Conservation (phyloP, 345 rosid species). For the Eucalyptus rudis region DNA sequence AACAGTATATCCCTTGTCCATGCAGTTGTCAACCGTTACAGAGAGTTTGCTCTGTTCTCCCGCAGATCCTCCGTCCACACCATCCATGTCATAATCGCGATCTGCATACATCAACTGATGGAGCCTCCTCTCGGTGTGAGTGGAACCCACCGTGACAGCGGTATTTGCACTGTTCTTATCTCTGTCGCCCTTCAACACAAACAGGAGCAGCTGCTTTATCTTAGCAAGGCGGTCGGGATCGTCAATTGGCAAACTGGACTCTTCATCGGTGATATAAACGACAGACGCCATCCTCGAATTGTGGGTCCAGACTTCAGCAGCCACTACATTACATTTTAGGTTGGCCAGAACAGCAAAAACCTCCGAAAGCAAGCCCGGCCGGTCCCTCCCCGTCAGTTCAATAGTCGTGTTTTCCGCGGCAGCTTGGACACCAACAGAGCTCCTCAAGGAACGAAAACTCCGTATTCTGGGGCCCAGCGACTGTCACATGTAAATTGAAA, state of each 20-base stretch:
- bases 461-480: conserved; percentile 44
- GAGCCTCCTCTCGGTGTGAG: conserved; percentile 65
- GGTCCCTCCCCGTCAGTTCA: conserved; percentile 65
- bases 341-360: conserved; percentile 63
- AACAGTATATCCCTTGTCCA: conserved; percentile 60
- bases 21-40: conserved; percentile 52
- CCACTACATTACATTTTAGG: conserved; percentile 63
- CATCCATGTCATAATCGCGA: conserved; percentile 52
- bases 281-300: conserved; percentile 82
- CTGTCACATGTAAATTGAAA: conserved; percentile 16
- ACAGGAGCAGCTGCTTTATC: conserved; percentile 54
- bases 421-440: conserved; percentile 58
- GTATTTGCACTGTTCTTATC: conserved; percentile 57
- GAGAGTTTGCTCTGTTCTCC: conserved; percentile 25
- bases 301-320: conserved; percentile 86
- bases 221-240: conserved; percentile 35
- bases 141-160: conserved; percentile 53
- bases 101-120: conserved; percentile 88
- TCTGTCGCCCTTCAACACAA: conserved; percentile 52
- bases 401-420: conserved; percentile 43
- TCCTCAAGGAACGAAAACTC: conserved; percentile 53
- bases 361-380: conserved; percentile 81
- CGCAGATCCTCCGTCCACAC: conserved; percentile 7
- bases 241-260: conserved; percentile 39
- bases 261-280: conserved; percentile 49